phyloP scores from a whole-genome alignment of 2,329 filamentous ascomycete species.

The Aureobasidium sp. region DNA sequence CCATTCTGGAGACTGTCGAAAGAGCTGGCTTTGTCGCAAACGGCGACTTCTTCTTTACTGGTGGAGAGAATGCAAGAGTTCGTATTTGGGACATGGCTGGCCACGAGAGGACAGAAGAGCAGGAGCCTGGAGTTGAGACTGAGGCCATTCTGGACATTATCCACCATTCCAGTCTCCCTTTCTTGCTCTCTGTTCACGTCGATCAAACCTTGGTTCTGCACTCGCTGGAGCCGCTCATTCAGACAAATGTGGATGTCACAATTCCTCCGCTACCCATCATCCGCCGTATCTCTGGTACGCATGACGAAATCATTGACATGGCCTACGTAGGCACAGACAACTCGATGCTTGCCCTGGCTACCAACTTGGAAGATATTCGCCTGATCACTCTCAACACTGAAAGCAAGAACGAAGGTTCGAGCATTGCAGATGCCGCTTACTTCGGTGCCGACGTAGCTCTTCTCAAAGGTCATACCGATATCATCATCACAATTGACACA shows the following conservation, averaged over 20 bases:
- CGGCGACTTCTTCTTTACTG: slow-evolving; percentile 69
- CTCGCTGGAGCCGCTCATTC: slow-evolving; percentile 39
- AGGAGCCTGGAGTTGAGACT: slow-evolving; percentile 50
- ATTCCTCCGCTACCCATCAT: slow-evolving; percentile 53
- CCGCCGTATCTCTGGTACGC: slow-evolving; percentile 83
- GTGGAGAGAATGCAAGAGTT: slow-evolving; percentile 72
- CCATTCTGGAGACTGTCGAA: slow-evolving; percentile 79
- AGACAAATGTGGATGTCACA: slow-evolving; percentile 27
- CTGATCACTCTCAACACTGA: slow-evolving; percentile 60
- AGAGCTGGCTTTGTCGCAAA: slow-evolving; percentile 67
- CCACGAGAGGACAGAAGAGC: slow-evolving; percentile 68
- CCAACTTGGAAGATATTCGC: slow-evolving; percentile 88
- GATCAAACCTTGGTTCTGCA: slow-evolving; percentile 83
- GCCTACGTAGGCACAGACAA: slow-evolving; percentile 74
- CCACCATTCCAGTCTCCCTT: slow-evolving; percentile 54
- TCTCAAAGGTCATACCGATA: slow-evolving; percentile 85
- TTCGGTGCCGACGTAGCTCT: slow-evolving; percentile 86
- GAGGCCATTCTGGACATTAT: slow-evolving; percentile 65
- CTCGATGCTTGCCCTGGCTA: slow-evolving; percentile 79
- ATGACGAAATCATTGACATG: slow-evolving; percentile 95
- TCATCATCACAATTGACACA: slow-evolving; percentile 86
- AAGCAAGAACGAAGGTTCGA: slow-evolving; percentile 21
- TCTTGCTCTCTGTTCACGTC: slow-evolving; percentile 73
- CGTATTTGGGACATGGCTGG: slow-evolving; percentile 77
- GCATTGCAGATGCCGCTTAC: slow-evolving; percentile 37